Conservation (phyloP, 257 asterid species). For the Galeopsis tetrahit region DNA sequence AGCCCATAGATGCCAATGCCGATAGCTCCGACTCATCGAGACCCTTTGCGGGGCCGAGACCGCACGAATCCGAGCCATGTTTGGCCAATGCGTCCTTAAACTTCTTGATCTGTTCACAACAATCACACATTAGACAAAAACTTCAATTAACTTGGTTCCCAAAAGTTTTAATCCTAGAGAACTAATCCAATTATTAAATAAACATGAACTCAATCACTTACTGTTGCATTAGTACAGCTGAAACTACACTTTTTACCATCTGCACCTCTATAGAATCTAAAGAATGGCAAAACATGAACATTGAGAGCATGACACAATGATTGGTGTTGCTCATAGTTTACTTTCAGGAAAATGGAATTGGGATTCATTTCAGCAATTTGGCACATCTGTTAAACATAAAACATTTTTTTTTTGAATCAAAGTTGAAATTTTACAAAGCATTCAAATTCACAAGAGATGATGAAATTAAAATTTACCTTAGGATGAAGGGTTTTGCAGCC, state of each 20-base stretch:
- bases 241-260: constrained; percentile 74
- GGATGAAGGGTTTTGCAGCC: constrained; percentile 93
- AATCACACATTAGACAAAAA: background rate
- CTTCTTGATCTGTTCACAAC: constrained; percentile 70
- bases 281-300: constrained; percentile 78
- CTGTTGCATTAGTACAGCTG: constrained; percentile 94
- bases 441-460: too few species aligned
- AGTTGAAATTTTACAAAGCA: too few species aligned
- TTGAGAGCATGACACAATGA: constrained; percentile 69
- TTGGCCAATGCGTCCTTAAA: constrained; percentile 82
- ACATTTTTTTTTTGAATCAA: too few species aligned
- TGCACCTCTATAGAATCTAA: constrained; percentile 74
- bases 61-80: constrained; percentile 52
- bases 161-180: too few species aligned
- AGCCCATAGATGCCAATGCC: constrained; percentile 66
- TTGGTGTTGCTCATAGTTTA: constrained; percentile 70
- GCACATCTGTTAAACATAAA: constrained; percentile 58
- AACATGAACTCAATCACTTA: constrained; percentile 35
- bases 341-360: constrained; percentile 62
- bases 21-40: constrained; percentile 64
- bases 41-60: constrained; percentile 78
- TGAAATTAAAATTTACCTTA: constrained; percentile 49
- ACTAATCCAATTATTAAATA: background rate
- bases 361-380: constrained; percentile 85
- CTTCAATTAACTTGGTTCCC: too few species aligned